A percentile compares a stretch with the other conserved stretches of the same genome.
Conservation (phyloP, 495 filamentous ascomycete species). For the Talaromyces liani region DNA sequence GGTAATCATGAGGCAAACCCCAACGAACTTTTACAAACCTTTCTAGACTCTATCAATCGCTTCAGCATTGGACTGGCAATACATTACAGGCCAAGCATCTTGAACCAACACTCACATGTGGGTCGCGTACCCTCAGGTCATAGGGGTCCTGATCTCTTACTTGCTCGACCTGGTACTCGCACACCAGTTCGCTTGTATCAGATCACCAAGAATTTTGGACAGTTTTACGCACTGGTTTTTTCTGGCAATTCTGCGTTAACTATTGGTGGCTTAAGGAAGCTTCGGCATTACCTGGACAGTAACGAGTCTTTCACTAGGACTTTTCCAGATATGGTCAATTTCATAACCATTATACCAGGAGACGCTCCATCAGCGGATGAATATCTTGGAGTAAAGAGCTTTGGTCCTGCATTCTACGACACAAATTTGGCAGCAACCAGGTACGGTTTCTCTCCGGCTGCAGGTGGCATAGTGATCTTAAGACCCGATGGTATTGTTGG, state of each 20-base stretch:
- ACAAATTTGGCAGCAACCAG: neutral
- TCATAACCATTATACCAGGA: neutral
- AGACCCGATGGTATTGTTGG: neutral
- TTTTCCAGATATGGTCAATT: neutral
- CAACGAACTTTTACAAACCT: neutral
- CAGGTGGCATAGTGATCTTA: neutral
- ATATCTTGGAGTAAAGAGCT: neutral
- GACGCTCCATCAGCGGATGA: neutral
- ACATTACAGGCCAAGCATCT: neutral
- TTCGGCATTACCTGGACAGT: neutral
- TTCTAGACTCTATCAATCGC: neutral
- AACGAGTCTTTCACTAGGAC: neutral
- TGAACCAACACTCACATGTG: neutral
- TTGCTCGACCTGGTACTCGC: neutral
- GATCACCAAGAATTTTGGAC: neutral
- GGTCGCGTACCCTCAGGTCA: neutral
- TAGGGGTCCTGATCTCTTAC: neutral
- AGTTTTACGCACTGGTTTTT: neutral
- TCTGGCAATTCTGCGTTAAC: neutral
- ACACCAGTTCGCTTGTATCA: neutral
- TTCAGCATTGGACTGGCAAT: neutral
- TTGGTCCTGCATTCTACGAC: neutral
- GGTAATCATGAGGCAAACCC: neutral
- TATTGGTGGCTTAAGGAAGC: neutral
- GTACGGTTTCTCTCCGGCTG: neutral